Base-by-base conservation (phyloP, 768 basidiomycete species). In the Auricularia cornea region DNA sequence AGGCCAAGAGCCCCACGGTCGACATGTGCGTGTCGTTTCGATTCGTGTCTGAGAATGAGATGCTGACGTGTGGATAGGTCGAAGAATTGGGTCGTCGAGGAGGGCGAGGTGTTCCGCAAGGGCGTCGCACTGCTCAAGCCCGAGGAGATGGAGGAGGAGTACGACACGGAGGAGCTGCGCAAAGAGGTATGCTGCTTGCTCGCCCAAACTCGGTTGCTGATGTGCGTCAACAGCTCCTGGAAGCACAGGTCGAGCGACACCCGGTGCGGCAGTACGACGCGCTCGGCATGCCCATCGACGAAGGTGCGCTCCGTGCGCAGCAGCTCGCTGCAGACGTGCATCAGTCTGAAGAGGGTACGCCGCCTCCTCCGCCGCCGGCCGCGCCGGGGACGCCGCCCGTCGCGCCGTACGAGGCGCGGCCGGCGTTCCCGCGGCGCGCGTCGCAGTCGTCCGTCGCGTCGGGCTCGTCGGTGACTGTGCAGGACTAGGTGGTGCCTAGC, bases 61-160 rank as follows among this genome's bases (percentile, higher is more conserved):
- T 2, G 35, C 35, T 38, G 35, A 38, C 35, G 35, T 38, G 8
- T 14, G 35, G 35, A 10, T 60, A 89, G 90, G 59, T 90, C 89
- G 29, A 80, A 85, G 66, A 85, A 81, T 60, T 92, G 90, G 88
- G 89, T 95, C 0, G 90, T 86, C 62, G 97, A 98, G 72, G 97
- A 99, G 72, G 94, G 94, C 0, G 96, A 98, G 75, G 89, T 98
- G 44, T 98, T 98, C 78, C 80, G 95, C 48, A 95, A 96, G 70
- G 94, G 94, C 0, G 85, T 82, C 11, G 88, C 87, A 3, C 77
- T 98, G 23, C 78, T 92, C 10, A 87, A 87, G 1, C 85, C 85
- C 8, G 91, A 89, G 68, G 92, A 95, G 73, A 90, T 94, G 84
- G 93, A 94, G 68, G 87, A 85, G 0, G 93, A 93, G 68, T 92